A percentile compares a stretch with the other conserved stretches of the same genome.
Evolutionary conservation across 306 rosid species (phyloP).

Genomic region (Ziziphus jujuba): DNA sequence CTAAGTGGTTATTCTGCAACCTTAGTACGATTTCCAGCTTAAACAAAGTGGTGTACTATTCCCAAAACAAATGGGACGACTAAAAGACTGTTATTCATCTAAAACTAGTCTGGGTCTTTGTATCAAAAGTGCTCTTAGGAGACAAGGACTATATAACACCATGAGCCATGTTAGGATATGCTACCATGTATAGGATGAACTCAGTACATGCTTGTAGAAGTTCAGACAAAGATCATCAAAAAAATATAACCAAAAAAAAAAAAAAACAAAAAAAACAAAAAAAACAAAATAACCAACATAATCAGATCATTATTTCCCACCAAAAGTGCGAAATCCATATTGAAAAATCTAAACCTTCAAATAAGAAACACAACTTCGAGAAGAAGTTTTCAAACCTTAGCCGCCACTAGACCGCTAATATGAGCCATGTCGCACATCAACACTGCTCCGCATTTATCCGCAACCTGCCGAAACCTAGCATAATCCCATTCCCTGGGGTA

Average conservation of each 20-base stretch:
- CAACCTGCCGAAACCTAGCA: conserved; percentile 60
- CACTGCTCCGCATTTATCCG: conserved; percentile 77
- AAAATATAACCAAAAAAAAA: neutral
- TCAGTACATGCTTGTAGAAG: too few species aligned
- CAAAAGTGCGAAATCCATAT: neutral
- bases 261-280: too few species aligned
- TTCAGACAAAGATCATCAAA: neutral
- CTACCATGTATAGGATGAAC: too few species aligned
- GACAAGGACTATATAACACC: too few species aligned
- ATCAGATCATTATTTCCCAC: neutral
- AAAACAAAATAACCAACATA: neutral
- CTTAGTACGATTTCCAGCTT: neutral
- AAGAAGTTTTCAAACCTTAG: conserved; percentile 51
- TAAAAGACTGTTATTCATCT: too few species aligned
- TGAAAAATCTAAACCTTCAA: neutral
- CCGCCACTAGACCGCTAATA: conserved; percentile 83
- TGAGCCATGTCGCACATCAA: conserved; percentile 96
- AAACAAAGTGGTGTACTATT: neutral
- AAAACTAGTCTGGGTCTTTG: too few species aligned
- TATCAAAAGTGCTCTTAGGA: too few species aligned
- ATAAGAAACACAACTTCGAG: neutral
- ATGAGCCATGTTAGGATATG: too few species aligned
- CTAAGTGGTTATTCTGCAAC: neutral
- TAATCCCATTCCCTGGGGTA: conserved; percentile 91
- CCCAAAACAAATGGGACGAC: neutral